Evolutionary conservation across 2,329 filamentous ascomycete genomes (phyloP), one percentile per base, ranked within the genome.

Genomic region (Claviceps maximensis): DNA sequence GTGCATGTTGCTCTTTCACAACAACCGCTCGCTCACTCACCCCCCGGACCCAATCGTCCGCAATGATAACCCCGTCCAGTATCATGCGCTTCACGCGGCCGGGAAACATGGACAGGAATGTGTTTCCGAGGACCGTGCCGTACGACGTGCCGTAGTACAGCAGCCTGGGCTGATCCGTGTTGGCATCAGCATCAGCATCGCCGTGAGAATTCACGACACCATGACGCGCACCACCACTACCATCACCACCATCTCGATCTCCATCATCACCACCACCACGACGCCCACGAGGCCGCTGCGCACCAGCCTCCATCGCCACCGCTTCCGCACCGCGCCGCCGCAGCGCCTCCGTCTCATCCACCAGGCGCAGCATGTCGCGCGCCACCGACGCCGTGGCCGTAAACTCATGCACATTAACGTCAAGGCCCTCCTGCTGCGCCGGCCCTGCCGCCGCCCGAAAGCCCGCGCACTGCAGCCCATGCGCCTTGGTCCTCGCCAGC

Each of bases 131-230:
- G 0, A 59, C 15, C 7, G 58, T 62, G 9, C 59, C 58, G 7
- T 76, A 76, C n/a, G 69, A 72, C 48, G 74, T 67, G 0, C 73
- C 72, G 65, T 69, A 72, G 55, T 74, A 76, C 56, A 69, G 69
- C 29, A 74, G 55, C 13, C 61, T 56, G 10, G 60, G 49, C 23
- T 8, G 42, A 1, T 7, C 12, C n/a, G n/a, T n/a, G n/a, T 12
- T 13, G 13, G 4, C 4, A 23, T 10, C 42, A n/a, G 12, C 21
- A 27, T 27, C 42, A 1, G 12, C 8, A 4, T 12, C 23, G 13
- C 23, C 4, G 21, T 19, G n/a, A n/a, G n/a, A n/a, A n/a, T n/a
- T n/a, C n/a, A n/a, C 42, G 7, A 12, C 42, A 17, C 19, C 42
- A 27, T 33, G 10, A 3, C 6, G n/a, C n/a, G n/a, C 19, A 10